Conservation (phyloP, 148 eudicot species). For the Fagopyrum tataricum region DNA sequence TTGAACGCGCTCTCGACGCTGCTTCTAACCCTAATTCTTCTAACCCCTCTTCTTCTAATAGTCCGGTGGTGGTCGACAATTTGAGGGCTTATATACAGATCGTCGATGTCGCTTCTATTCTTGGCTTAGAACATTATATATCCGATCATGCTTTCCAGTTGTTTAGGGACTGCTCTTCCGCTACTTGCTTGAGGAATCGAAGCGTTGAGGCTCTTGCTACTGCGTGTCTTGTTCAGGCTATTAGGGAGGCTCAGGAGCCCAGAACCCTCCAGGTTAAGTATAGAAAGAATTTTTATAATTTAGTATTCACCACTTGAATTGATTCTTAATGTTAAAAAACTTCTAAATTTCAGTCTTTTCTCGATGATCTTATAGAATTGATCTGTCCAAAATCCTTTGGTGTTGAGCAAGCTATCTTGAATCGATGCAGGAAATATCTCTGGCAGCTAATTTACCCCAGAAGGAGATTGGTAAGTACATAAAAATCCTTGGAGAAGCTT, state of each 20-base stretch:
- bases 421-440: conserved; percentile 69
- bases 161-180: conserved; percentile 89
- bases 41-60: conserved; percentile 29
- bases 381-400: neutral
- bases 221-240: conserved; percentile 96
- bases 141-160: conserved; percentile 93
- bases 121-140: conserved; percentile 61
- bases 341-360: neutral
- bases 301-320: neutral
- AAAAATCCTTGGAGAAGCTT: conserved; percentile 96
- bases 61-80: conserved; percentile 73
- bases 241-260: conserved; percentile 94
- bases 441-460: conserved; percentile 97
- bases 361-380: neutral
- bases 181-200: conserved; percentile 93
- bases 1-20: conserved; percentile 66
- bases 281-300: neutral
- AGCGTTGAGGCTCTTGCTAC: conserved; percentile 95
- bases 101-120: conserved; percentile 74
- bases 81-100: conserved; percentile 89
- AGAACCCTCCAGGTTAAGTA: conserved; percentile 76
- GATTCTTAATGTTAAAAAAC: neutral
- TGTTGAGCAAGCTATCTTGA: neutral
- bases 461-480: conserved; percentile 98
- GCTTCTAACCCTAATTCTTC: conserved; percentile 15